Evolutionary conservation across 2,329 filamentous ascomycete genomes (phyloP), one percentile per base, ranked within the genome.

Genomic region (Curvularia verruculosa): DNA sequence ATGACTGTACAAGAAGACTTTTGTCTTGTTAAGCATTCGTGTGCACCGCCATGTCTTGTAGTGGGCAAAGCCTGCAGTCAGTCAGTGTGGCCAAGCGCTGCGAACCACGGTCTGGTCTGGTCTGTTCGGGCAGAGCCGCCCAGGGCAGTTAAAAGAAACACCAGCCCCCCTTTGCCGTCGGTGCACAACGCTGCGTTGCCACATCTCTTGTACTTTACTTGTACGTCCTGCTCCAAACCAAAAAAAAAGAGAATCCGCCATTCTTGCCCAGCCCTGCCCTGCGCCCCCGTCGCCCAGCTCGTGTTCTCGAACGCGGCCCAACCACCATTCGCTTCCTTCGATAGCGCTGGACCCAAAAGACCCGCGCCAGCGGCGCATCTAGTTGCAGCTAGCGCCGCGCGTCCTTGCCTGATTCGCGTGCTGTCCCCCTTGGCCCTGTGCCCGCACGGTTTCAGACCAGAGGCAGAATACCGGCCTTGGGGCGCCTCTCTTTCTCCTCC

Each of bases 381-480:
- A 45, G 39, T n/a, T 39, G 40, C n/a, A 51, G 52, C 58, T 63
- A 58, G 67, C 64, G 63, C 61, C 65, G 66, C 69, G 67, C 65
- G 69, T 70, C 66, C 53, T 65, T 66, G 49, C 67, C 66, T 55
- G 39, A 64, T 72, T 66, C 59, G 65, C 61, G 59, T 62, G 59
- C 49, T 3, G 41, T 56, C 62, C 64, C 64, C 68, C 61, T 59
- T 61, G 55, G 57, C 57, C n/a, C 26, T 55, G 57, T 48, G 53
- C 58, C 57, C 50, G 63, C 63, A 58, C 47, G 58, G 67, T 71
- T 71, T 73, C 70, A 71, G 60, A 62, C 29, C 41, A 57, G 44
- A 52, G 54, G 59, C 57, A 58, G 52, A 61, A 67, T 70, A 67
- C 69, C 67, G 64, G 63, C 60, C 55, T 53, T n/a, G n/a, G 39